Evolutionary conservation across 1,284 basidiomycete genomes (phyloP), one percentile per base, ranked within the genome.

Genomic region (Ustanciosporium gigantosporum): DNA sequence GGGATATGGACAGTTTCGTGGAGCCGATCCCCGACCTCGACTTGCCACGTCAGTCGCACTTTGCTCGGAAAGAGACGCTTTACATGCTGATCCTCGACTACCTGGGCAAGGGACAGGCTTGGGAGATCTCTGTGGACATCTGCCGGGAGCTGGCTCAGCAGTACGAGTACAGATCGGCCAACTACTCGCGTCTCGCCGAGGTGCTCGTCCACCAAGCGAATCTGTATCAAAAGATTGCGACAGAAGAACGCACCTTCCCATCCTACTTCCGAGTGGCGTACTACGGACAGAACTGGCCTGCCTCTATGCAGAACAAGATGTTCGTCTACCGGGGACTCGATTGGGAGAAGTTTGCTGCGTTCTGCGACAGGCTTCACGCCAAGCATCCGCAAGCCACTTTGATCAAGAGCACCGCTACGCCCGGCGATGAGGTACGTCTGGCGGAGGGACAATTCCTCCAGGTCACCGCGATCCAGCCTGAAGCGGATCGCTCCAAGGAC

Each of bases 41-140:
- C 15, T 80, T 97, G 39, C 92, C 93, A 1, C 87, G 90, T 27
- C 94, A 98, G 76, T 92, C 89, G 0, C 88, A 91, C 44, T 97
- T 96, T 79, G 89, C 90, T 46, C 85, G 94, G 38, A 96, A 95
- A 76, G 94, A 97, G 57, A 73, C 68, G 14, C 46, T 73, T 16
- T 72, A 72, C 53, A 70, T 79, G 69, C 72, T 79, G 20, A 78
- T 79, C 29, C 71, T 80, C 13, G 78, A 79, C 32, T 76, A 78
- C 29, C 61, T 80, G 16, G 56, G 89, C 43, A 90, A 91, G 79
- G 94, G 93, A 2, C 91, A 94, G 73, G 92, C 94, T 4, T 97
- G 91, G 85, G 94, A 98, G 79, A 88, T 85, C 45, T 92, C 91
- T 2, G 86, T 95, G 41, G 89, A 91, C 55, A 88, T 97, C 45